Base-by-base conservation (phyloP, 2,329 filamentous ascomycete species). In the Phyllosticta citriasiana region DNA sequence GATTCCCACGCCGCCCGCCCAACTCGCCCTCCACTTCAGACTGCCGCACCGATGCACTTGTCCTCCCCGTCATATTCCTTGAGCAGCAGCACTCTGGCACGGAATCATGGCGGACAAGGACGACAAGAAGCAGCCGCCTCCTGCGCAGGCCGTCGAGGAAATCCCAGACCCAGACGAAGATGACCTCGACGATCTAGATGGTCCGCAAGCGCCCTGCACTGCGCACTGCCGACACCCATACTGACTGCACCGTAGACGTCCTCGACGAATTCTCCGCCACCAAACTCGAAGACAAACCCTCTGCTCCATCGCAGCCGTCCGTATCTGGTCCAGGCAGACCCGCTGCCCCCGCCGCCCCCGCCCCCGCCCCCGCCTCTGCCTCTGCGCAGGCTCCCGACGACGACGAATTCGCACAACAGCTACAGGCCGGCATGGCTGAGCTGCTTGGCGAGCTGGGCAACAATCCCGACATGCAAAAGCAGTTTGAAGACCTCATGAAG, bases 341-440 rank as follows among this genome's bases (percentile, higher is more conserved):
- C 12, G 67, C 67, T 56, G 68, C 66, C 40, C 62, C 65, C 19
- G 62, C 63, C 35, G 65, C 65, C 58, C 64, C 70, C 64, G 67
- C 65, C 58, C 64, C 70, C 64, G 67, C 72, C 64, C 70, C 67
- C 53, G 67, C 69, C 16, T 61, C 63, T 51, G 68, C 74, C 30
- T 63, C 12, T 14, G 30, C 33, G 4, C 68, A 81, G 80, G 61
- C 65, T 16, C 62, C 71, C 47, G 69, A 75, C n/a, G 88, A 91
- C 67, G 87, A 88, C 63, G 89, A 90, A 10, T 93, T 97, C 70
- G 84, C 89, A 57, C 88, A 88, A 69, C 87, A 96, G 72, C 78
- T 97, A n/a, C 89, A 96, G 73, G 87, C 86, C 9, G 89, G 91
- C 61, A 96, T 97, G 91, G 88, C 89, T 24, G 86, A 88, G 65